Evolutionary conservation across 495 filamentous ascomycete species (phyloP).

Genomic region (Xylaria sp.): DNA sequence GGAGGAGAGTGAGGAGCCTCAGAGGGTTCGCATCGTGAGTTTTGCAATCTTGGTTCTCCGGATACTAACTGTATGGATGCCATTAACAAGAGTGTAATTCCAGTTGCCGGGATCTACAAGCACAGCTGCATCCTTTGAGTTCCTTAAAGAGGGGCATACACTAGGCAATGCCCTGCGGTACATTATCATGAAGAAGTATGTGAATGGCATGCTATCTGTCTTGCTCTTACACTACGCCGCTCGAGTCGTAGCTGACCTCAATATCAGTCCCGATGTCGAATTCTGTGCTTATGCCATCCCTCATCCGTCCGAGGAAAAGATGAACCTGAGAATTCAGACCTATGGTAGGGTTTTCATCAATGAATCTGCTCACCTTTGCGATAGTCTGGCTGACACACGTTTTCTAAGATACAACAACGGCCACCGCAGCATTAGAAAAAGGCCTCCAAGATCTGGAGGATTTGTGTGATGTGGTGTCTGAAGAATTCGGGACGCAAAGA

Average conservation of each 20-base stretch:
- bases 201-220: conserved; percentile 5
- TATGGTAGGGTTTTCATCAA: conserved; percentile 68
- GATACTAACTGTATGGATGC: neutral
- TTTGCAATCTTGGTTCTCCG: neutral
- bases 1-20: conserved; percentile 55
- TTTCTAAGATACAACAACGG: conserved; percentile 78
- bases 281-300: conserved; percentile 99
- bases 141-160: conserved; percentile 91
- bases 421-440: conserved; percentile 85
- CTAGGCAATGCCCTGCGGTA: conserved; percentile 92
- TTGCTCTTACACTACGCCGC: neutral
- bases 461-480: conserved; percentile 87
- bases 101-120: conserved; percentile 75
- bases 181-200: conserved; percentile 98
- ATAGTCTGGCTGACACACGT: conserved; percentile 18
- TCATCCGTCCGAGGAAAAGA: conserved; percentile 92
- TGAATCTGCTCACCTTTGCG: neutral
- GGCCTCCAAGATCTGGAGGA: conserved; percentile 87
- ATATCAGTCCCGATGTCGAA: conserved; percentile 82
- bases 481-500: conserved; percentile 76
- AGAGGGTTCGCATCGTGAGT: conserved; percentile 64
- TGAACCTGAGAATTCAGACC: conserved; percentile 97
- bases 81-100: conserved; percentile 27
- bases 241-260: conserved; percentile 22
- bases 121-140: conserved; percentile 79